These are phyloP conservation scores for Xerophyta viscosa DNA, from an alignment of 106 monocot genomes.

Conservation along the genomic window DNA sequence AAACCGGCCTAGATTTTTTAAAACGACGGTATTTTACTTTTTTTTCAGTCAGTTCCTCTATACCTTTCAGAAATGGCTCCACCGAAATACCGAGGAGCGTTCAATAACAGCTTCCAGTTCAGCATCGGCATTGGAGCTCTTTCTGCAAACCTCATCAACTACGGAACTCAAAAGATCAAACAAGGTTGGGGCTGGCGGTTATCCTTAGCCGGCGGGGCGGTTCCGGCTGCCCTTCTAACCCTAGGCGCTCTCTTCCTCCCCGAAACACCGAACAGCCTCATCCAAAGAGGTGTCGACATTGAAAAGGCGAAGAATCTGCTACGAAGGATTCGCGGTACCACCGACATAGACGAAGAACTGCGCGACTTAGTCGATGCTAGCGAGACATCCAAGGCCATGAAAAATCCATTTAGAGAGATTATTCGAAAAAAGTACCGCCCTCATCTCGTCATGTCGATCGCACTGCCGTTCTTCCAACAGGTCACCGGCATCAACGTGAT, in stretches of 20 bases:
- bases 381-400: not conserved
- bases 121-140: slow-evolving; percentile 19
- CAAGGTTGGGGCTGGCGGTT: slow-evolving; percentile 29
- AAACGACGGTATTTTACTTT: too few species aligned
- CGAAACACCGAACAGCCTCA: too few species aligned
- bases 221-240: slow-evolving; percentile 19
- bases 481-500: slow-evolving; percentile 4
- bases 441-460: slow-evolving; percentile 1
- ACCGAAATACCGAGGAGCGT: slow-evolving; percentile 19
- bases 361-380: slow-evolving; percentile 21
- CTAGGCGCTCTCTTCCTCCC: slow-evolving; percentile 29
- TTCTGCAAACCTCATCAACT: slow-evolving; percentile 34
- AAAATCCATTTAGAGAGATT: not conserved
- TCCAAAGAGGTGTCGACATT: slow-evolving; percentile 19
- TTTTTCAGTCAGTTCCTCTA: slow-evolving; percentile 28
- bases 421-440: not conserved
- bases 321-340: slow-evolving; percentile 34
- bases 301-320: slow-evolving; percentile 2
- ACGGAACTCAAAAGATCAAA: slow-evolving; percentile 26
- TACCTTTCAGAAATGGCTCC: slow-evolving; percentile 43
- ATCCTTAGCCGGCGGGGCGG: slow-evolving; percentile 21
- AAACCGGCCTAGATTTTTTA: too few species aligned
- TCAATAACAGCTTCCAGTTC: slow-evolving; percentile 30
- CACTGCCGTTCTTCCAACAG: slow-evolving; percentile 3
- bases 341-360: slow-evolving; percentile 31